These are phyloP conservation scores for Craterostigma plantagineum DNA, from an alignment of 257 asterid genomes.

Conservation along the genomic window DNA sequence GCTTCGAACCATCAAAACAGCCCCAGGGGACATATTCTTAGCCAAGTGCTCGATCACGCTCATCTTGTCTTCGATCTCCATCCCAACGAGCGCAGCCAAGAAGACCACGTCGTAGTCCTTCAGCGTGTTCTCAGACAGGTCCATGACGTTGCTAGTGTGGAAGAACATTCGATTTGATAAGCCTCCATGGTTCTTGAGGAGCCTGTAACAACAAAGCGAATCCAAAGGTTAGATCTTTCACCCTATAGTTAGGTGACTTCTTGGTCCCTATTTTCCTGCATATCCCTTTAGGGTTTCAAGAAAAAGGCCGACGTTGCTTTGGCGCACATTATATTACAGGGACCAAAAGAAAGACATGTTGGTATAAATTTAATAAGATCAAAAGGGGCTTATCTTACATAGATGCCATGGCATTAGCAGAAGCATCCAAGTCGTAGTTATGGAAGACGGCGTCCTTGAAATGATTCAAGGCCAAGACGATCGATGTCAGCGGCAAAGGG, in stretches of 20 bases:
- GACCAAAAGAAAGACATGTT: too few species aligned
- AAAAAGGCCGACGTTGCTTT: too few species aligned
- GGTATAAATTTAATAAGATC: too few species aligned
- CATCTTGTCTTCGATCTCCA: slow-evolving; percentile 54
- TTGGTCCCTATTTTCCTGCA: too few species aligned
- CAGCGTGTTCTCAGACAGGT: slow-evolving; percentile 23
- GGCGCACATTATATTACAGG: too few species aligned
- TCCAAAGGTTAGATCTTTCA: too few species aligned
- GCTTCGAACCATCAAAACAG: slow-evolving; percentile 60
- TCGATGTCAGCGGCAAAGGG: slow-evolving; percentile 83
- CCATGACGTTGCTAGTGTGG: slow-evolving; percentile 37
- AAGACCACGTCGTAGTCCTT: slow-evolving; percentile 57
- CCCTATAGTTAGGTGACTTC: too few species aligned
- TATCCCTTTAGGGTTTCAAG: too few species aligned
- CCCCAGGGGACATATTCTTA: slow-evolving; percentile 53
- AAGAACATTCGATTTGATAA: slow-evolving; percentile 43
- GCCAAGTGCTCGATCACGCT: slow-evolving; percentile 37
- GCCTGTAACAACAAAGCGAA: slow-evolving; percentile 3
- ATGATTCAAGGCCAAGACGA: slow-evolving; percentile 54
- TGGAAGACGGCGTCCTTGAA: slow-evolving; percentile 32
- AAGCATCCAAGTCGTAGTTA: slow-evolving; percentile 53
- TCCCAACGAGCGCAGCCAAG: slow-evolving; percentile 81
- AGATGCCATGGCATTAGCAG: slow-evolving; percentile 46
- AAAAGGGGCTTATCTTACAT: too few species aligned
- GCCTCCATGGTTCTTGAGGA: slow-evolving; percentile 32